Evolutionary conservation across 192 early-diverging fungal genomes (phyloP).

Genomic region (Backusella macrospora): DNA sequence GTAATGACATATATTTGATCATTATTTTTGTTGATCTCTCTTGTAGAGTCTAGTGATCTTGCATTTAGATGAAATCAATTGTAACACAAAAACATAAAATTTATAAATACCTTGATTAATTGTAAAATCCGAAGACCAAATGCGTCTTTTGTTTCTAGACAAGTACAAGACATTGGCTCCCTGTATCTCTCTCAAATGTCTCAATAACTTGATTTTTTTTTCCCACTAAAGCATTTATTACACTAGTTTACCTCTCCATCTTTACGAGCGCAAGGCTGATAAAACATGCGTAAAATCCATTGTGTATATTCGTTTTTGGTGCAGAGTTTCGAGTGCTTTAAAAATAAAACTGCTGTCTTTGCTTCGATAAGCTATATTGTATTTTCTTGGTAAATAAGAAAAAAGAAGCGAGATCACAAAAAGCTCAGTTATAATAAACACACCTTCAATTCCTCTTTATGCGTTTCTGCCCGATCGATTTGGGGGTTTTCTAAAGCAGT

Average conservation of each 20-base stretch:
- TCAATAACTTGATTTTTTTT: not conserved
- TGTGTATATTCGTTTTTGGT: slow-evolving; percentile 40
- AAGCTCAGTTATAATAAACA: not conserved
- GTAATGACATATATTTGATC: slow-evolving; percentile 52
- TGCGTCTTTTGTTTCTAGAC: slow-evolving; percentile 24
- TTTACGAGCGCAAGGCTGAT: slow-evolving; percentile 25
- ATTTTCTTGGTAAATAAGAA: not conserved
- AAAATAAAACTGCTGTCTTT: slow-evolving; percentile 29
- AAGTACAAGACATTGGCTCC: slow-evolving; percentile 28
- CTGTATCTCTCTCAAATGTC: not conserved
- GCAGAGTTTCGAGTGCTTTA: slow-evolving; percentile 26
- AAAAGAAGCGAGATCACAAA: slow-evolving; percentile 4
- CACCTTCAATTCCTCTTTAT: slow-evolving; percentile 1
- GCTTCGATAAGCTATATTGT: slow-evolving; percentile 29
- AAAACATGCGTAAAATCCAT: slow-evolving; percentile 30
- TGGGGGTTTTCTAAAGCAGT: not conserved
- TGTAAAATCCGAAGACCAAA: slow-evolving; percentile 18
- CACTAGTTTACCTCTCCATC: slow-evolving; percentile 19
- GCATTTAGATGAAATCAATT: not conserved
- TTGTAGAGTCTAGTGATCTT: not conserved
- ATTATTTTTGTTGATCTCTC: slow-evolving; percentile 5
- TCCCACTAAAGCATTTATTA: too few relatives aligned
- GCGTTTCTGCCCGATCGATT: not conserved
- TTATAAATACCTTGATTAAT: slow-evolving; percentile 19
- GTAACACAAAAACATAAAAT: not conserved